Percentiles rank a stretch among this genome's conserved stretches.
Conservation (phyloP, 331 rosid genomes). For the Quercus lobata region DNA sequence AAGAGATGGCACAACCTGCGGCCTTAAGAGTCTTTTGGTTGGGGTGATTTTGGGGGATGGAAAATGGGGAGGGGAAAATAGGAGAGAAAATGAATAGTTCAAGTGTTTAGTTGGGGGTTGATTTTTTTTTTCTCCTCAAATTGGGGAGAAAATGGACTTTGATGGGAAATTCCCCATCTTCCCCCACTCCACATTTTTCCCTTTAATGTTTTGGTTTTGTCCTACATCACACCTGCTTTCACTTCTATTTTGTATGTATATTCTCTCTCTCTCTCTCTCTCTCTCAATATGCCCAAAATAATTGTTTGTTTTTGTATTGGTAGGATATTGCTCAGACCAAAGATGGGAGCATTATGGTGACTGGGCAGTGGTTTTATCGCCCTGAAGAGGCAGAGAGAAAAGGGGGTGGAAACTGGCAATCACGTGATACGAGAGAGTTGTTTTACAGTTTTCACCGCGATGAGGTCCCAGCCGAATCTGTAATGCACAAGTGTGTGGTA, state of each 20-base stretch:
- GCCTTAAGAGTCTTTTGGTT: no score
- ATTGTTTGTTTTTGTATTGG: conserved; percentile 22
- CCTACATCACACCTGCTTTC: neutral
- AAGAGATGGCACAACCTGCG: no score
- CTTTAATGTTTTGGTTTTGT: no score
- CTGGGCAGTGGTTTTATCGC: conserved; percentile 97
- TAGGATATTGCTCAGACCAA: conserved; percentile 67
- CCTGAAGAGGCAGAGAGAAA: conserved; percentile 94
- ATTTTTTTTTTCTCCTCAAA: no score
- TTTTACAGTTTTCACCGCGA: conserved; percentile 97
- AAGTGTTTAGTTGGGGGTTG: no score
- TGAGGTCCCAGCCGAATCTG: conserved; percentile 93
- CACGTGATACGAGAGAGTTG: conserved; percentile 82
- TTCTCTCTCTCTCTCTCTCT: neutral
- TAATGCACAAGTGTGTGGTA: conserved; percentile 90
- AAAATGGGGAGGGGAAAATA: no score
- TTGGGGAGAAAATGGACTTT: no score
- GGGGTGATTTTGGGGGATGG: no score
- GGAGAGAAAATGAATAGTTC: no score
- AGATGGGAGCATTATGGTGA: conserved; percentile 63
- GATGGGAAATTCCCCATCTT: no score
- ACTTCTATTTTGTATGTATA: neutral
- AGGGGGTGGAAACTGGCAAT: conserved; percentile 88
- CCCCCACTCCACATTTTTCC: no score
- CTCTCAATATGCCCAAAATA: neutral